These are phyloP conservation scores for Aspergillus avenaceus DNA, from an alignment of 495 filamentous ascomycete genomes.

Conservation along the genomic window DNA sequence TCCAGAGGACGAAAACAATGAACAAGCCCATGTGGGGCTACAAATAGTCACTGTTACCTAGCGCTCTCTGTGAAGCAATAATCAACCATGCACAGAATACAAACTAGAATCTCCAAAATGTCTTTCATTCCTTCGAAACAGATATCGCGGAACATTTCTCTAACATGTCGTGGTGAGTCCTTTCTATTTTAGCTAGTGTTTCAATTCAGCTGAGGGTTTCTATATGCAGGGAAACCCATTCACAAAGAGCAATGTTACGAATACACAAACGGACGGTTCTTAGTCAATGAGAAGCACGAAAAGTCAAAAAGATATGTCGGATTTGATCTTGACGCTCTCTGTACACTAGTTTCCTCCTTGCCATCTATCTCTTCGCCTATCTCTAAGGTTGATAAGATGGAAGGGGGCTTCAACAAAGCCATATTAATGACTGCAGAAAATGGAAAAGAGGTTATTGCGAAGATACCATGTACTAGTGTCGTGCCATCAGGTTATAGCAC, in stretches of 20 bases:
- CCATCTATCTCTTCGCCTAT: constrained; percentile 16
- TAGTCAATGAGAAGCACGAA: constrained; percentile 23
- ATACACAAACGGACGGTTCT: constrained; percentile 25
- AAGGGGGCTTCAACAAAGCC: constrained; percentile 32
- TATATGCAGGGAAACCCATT: background rate
- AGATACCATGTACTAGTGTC: constrained; percentile 20
- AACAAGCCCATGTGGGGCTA: too few species aligned
- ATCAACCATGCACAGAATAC: too few species aligned
- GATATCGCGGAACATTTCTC: background rate
- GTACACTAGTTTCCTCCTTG: constrained; percentile 16
- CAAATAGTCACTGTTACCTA: too few species aligned
- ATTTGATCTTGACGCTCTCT: constrained; percentile 26
- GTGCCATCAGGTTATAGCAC: constrained; percentile 24
- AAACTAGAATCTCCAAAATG: too few species aligned
- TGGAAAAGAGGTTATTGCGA: constrained; percentile 23
- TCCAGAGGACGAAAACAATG: too few species aligned
- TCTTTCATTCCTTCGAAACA: too few species aligned
- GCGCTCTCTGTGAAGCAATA: too few species aligned
- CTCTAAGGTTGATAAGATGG: constrained; percentile 24
- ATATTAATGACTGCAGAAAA: constrained; percentile 24
- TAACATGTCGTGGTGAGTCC: background rate
- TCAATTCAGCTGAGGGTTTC: too few species aligned
- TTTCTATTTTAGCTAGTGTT: too few species aligned
- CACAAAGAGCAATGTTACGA: constrained; percentile 13
- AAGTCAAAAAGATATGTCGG: constrained; percentile 15